These are phyloP conservation scores for Boeremia exigua DNA, from an alignment of 2,329 filamentous ascomycete species.

Conservation along the genomic window DNA sequence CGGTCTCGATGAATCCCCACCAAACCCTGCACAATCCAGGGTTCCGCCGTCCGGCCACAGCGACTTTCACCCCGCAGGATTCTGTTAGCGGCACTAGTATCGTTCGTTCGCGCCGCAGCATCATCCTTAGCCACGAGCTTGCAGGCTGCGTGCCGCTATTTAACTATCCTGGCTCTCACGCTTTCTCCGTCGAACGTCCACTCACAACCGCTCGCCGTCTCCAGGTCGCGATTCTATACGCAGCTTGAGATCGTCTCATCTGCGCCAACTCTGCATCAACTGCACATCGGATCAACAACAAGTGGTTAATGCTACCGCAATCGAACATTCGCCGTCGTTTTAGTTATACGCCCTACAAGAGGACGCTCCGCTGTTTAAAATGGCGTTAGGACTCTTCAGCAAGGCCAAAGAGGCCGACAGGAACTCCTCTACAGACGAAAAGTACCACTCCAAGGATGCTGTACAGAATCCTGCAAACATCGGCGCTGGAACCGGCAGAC, in stretches of 20 bases:
- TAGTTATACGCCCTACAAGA: conserved; percentile 49
- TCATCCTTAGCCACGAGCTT: conserved; percentile 15
- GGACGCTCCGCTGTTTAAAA: conserved; percentile 57
- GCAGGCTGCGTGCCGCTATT: conserved; percentile 10
- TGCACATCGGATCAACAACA: neutral
- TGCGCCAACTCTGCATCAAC: neutral
- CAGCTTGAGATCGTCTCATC: conserved; percentile 8
- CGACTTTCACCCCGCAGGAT: conserved; percentile 28
- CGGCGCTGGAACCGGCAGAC: conserved; percentile 36
- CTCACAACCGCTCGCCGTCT: neutral
- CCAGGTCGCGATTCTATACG: neutral
- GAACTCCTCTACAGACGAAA: conserved; percentile 23
- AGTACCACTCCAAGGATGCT: conserved; percentile 23
- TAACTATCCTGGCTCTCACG: conserved; percentile 10
- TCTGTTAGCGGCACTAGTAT: conserved; percentile 17
- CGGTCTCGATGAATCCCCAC: conserved; percentile 3
- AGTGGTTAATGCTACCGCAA: conserved; percentile 50
- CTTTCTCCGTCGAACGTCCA: neutral
- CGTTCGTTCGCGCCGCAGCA: conserved; percentile 20
- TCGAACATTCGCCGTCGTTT: conserved; percentile 42
- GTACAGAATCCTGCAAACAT: conserved; percentile 41
- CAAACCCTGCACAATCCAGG: conserved; percentile 9
- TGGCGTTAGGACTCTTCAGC: conserved; percentile 54
- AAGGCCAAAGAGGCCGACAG: conserved; percentile 26
- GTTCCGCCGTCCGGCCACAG: conserved; percentile 24